Base-by-base conservation (phyloP, 2,329 filamentous ascomycete species). In the Dactylellina leptospora region DNA sequence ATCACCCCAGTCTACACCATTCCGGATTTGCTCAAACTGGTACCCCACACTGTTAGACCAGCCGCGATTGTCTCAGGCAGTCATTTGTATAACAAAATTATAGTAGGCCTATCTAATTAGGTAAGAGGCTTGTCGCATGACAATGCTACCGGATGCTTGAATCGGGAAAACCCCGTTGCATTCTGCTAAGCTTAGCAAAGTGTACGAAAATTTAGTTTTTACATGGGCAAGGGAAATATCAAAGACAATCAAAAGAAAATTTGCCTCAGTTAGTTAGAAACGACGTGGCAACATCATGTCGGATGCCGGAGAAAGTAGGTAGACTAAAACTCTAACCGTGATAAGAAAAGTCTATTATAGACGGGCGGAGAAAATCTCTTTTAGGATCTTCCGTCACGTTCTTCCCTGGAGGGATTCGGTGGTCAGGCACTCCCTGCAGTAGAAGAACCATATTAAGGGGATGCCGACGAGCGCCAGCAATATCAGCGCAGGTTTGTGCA, bases 341-440 rank as follows among this genome's bases (percentile, higher is more conserved):
- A 16, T 11, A n/a, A 5, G n/a, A 40, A n/a, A 40, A 33, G 28
- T 36, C 9, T 40, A 16, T 42, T 42, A 40, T 16, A 58, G 42
- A 44, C 42, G 38, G 38, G 44, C 42, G 38, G 38, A 45, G 42
- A 28, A 47, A 45, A 20, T 28, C 23, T 28, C 36, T 40, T 40
- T 40, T 40, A n/a, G 18, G 36, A 40, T 40, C 36, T 11, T 40
- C 36, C 8, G 36, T n/a, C 11, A 40, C 11, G 8, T 40, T 40
- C 36, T 16, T n/a, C 10, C 27, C 33, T 28, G 54, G 54, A 58
- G 54, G 54, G 45, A 58, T 58, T 58, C 54, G 38, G 25, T 56
- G 22, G 36, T 45, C 36, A 44, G 22, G 22, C 1, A 16, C 36
- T n/a, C 36, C 36, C 18, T 40, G 36, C 36, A 40, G 8, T 16